Evolutionary conservation across 2,329 filamentous ascomycete species (phyloP), one percentile per base, ranked within the genome.

Genomic region (Nectriaceae sp.): DNA sequence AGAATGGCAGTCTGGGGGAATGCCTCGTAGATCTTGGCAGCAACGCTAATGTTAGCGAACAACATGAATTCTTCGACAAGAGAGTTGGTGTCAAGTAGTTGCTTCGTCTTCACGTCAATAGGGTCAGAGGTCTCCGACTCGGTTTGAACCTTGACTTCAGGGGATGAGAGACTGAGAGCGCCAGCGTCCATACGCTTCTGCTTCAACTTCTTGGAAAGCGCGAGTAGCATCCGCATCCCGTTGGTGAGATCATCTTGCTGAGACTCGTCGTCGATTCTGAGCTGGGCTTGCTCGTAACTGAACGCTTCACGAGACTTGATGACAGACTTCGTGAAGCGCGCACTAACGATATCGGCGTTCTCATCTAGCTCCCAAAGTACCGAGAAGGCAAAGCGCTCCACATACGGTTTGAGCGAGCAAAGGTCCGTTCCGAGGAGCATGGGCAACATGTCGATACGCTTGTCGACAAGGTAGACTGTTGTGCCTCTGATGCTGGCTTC

Each of bases 51-150:
- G 73, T 99, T 99, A 77, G 94, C 95, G 68, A 97, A 88, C 65
- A 99, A 78, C 94, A 99, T 99, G 78, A 99, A 97, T 68, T 99
- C 94, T 67, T 99, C 94, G 21, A 99, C 95, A 4, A 99, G 82
- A 19, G 93, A 97, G 75, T 97, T 99, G 44, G 94, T 99, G 64
- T 94, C 92, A 31, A 99, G 84, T 43, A 92, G 84, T 61, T 92
- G 82, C 73, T 99, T 99, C 5, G 92, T 96, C 76, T 97, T 91
- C 59, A 99, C 90, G 62, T 97, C 94, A 46, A 96, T 87, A 1
- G 94, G 93, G 65, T 97, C 94, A 2, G 92, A 96, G 1, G 93
- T 95, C 71, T 99, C 94, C 8, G 89, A 96, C 67, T 97, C 93
- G 63, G 89, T 89, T 69, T 97, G 90, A 22, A 99, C 90, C 69